Base-by-base conservation (phyloP, 495 filamentous ascomycete species). In the Aspergillus wentii region DNA sequence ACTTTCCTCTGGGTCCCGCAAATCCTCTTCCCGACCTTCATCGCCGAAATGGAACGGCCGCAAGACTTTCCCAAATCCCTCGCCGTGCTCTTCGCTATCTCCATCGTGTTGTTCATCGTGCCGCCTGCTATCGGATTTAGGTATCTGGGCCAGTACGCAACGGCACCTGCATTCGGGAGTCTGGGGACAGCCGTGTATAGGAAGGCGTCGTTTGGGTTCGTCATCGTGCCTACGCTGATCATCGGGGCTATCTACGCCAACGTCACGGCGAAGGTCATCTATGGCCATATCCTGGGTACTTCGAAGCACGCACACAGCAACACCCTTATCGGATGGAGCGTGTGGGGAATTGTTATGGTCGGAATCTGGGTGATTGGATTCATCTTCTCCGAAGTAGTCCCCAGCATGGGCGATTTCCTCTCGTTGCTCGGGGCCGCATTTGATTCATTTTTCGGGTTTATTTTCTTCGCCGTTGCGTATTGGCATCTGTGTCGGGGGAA, bases 1-100 rank as follows among this genome's bases (percentile, higher is more conserved):
- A 64, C 62, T 16, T 69, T 63, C 43, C 55, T 69, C 48, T 70
- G 64, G 65, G 63, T 72, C 5, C 63, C 66, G 0, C 66, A 69
- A 38, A 68, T 78, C 45, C 66, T 76, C 49, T 78, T 79, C 49
- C 75, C 75, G 17, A 69, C 68, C 23, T 63, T 79, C 40, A 74
- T 79, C 38, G 64, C 74, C 3, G 76, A 80, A 48, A 79, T 80
- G 75, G 63, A 72, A 41, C 52, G 52, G 16, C 76, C 76, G 1
- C 66, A 75, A 30, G 71, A 79, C 38, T 75, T 73, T 33, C 72
- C 75, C 45, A 75, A 77, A 36, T 61, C 75, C 1, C 55, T 70
- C 13, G 68, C 67, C 31, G 55, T 77, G 33, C 54, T 75, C 17
- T 40, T 65, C 43, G 49, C 39, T 0, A 68, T 77, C 42, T 74